These are phyloP conservation scores for Jacaranda copaia DNA, from an alignment of 257 asterid species.

Conservation along the genomic window DNA sequence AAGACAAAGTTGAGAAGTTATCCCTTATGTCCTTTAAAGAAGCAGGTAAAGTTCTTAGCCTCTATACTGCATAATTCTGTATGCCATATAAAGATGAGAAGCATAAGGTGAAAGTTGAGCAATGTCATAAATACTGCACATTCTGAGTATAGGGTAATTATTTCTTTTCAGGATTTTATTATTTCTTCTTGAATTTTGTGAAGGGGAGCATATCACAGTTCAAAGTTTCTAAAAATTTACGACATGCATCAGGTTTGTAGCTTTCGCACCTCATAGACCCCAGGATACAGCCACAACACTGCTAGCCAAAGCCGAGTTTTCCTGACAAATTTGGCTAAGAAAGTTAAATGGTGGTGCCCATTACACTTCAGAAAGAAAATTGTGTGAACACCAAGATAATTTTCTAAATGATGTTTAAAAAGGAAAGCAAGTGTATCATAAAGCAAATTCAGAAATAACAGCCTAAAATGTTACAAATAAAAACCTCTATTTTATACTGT, in stretches of 20 bases:
- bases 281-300: slow-evolving; percentile 93
- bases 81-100: neutral
- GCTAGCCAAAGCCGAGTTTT: slow-evolving; percentile 69
- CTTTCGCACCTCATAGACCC: slow-evolving; percentile 80
- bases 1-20: neutral
- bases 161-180: too few species aligned
- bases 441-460: neutral
- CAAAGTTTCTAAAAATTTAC: neutral
- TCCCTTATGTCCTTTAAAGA: neutral
- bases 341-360: slow-evolving; percentile 14
- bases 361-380: neutral
- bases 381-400: neutral
- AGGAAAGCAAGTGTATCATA: neutral
- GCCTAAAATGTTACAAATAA: neutral
- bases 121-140: too few species aligned
- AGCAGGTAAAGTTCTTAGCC: too few species aligned
- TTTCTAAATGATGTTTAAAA: neutral
- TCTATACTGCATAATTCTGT: neutral
- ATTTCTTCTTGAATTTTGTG: too few species aligned
- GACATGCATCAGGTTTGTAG: slow-evolving; percentile 24
- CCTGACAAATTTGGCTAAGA: slow-evolving; percentile 50
- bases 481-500: neutral
- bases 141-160: too few species aligned
- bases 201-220: neutral
- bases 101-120: too few species aligned